Conservation (phyloP, 768 basidiomycete species). For the Pleurotus cornucopiae region DNA sequence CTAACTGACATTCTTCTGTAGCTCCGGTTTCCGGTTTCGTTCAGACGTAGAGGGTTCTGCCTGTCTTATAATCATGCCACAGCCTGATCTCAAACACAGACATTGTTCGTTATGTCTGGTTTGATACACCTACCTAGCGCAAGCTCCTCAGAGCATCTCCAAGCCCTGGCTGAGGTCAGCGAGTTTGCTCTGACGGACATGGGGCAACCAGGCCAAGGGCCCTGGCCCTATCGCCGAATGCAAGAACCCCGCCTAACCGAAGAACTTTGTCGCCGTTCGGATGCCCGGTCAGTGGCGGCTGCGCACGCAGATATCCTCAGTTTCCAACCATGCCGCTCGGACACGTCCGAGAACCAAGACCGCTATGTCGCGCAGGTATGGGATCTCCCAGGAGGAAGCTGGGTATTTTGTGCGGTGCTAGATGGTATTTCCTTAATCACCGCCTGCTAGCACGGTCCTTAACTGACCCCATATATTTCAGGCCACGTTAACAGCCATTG, state of each 20-base stretch:
- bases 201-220: slow-evolving; percentile 43
- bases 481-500: slow-evolving; percentile 47
- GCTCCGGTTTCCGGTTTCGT: slow-evolving; percentile 9
- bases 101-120: slow-evolving; percentile 25
- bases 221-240: slow-evolving; percentile 52
- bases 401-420: slow-evolving; percentile 30
- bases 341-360: slow-evolving; percentile 27
- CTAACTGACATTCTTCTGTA: background rate
- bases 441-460: slow-evolving; percentile 11
- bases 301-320: slow-evolving; percentile 20
- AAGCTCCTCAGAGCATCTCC: slow-evolving; percentile 41
- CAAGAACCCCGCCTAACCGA: slow-evolving; percentile 32
- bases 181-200: slow-evolving; percentile 50
- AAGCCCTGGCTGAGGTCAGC: slow-evolving; percentile 49
- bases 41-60: slow-evolving; percentile 10
- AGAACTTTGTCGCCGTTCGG: slow-evolving; percentile 34
- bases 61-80: background rate
- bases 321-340: slow-evolving; percentile 30
- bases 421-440: slow-evolving; percentile 29
- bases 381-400: slow-evolving; percentile 25
- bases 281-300: slow-evolving; percentile 26
- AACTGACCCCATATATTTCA: slow-evolving; percentile 19
- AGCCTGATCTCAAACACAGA: background rate
- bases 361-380: slow-evolving; percentile 28
- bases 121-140: slow-evolving; percentile 38